Evolutionary conservation across 148 eudicot genomes (phyloP), one percentile per base, ranked within the genome.

Genomic region (Nepenthes gracilis): DNA sequence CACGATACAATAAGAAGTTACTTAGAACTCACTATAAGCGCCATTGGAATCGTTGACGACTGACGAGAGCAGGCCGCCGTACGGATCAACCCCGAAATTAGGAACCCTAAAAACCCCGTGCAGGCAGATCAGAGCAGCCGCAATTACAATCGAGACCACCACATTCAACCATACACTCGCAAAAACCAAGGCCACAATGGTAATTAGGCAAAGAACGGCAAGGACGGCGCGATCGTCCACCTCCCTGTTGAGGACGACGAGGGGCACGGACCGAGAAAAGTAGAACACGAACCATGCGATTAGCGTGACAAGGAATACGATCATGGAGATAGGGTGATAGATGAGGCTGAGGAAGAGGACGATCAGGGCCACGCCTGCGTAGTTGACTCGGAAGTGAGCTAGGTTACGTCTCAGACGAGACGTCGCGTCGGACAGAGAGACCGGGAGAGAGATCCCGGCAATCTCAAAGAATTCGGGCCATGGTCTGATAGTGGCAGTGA

Each of bases 101-200:
- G 83, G 72, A 76, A 52, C 74, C 78, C 80, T 78, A 69, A 82
- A 23, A n/a, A 69, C 71, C 5, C 75, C 86, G 15, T 84, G 90
- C 43, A 81, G 60, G 15, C 67, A 57, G 52, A 68, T 64, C 35
- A 73, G 36, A n/a, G 33, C 60, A 1, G 61, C 66, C 7, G 70
- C 73, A 43, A 76, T 35, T 57, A 56, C 37, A 6, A 51, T 6
- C 13, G 85, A 49, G 8, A 66, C 70, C 23, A 78, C 0, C 35
- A 81, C 54, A 50, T 76, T 74, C 45, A 62, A 2, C 88, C 88
- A 80, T 2, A 74, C 83, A 6, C 55, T 12, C 10, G 79, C 70
- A 38, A 73, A 58, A 33, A 70, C 64, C 37, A 83, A 52, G 43
- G 69, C 48, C 1, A 78, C 13, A 12, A 76, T 11, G 1, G 85